Percentiles rank a stretch among this genome's conserved stretches.
phyloP scores from a whole-genome alignment of 1,284 basidiomycete genomes.

The Taiwanofungus camphoratus region DNA sequence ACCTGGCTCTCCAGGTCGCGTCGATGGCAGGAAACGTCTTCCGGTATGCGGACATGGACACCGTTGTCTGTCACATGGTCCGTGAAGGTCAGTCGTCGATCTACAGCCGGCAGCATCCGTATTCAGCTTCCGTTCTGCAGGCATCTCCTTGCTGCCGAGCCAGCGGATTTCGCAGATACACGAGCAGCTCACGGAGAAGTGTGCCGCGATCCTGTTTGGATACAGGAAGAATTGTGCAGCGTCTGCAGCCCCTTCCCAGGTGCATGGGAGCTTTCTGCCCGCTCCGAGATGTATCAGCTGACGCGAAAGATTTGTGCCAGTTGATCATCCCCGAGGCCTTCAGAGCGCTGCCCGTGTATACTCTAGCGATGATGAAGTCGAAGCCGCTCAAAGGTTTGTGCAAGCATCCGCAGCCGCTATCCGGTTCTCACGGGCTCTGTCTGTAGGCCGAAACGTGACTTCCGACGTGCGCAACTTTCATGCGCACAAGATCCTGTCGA shows the following conservation, averaged over 20 bases:
- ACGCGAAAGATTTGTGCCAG: too few relatives aligned
- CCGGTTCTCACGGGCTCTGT: background rate
- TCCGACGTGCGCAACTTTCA: conserved; percentile 91
- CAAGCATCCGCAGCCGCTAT: conserved; percentile 7
- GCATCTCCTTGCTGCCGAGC: conserved; percentile 59
- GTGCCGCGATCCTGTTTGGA: conserved; percentile 78
- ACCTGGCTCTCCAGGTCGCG: conserved; percentile 79
- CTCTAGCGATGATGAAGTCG: conserved; percentile 82
- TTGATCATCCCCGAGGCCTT: conserved; percentile 94
- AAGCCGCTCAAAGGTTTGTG: conserved; percentile 84
- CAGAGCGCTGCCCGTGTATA: conserved; percentile 83
- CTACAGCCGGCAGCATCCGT: background rate
- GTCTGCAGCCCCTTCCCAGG: conserved; percentile 78
- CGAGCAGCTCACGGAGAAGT: conserved; percentile 81
- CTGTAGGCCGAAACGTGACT: conserved; percentile 82
- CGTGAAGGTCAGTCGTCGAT: conserved; percentile 63
- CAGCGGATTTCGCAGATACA: conserved; percentile 74
- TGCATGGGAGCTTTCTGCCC: conserved; percentile 31
- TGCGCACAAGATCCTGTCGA: conserved; percentile 70
- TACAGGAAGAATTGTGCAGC: conserved; percentile 92
- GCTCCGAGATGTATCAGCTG: too few relatives aligned
- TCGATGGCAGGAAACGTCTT: conserved; percentile 90
- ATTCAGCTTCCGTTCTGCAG: conserved; percentile 32
- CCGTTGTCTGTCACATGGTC: conserved; percentile 68
- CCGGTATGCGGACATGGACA: conserved; percentile 89